Percentiles rank a stretch among this genome's conserved stretches.
Conservation (phyloP, 768 basidiomycete genomes). For the Termitomyces sp. region DNA sequence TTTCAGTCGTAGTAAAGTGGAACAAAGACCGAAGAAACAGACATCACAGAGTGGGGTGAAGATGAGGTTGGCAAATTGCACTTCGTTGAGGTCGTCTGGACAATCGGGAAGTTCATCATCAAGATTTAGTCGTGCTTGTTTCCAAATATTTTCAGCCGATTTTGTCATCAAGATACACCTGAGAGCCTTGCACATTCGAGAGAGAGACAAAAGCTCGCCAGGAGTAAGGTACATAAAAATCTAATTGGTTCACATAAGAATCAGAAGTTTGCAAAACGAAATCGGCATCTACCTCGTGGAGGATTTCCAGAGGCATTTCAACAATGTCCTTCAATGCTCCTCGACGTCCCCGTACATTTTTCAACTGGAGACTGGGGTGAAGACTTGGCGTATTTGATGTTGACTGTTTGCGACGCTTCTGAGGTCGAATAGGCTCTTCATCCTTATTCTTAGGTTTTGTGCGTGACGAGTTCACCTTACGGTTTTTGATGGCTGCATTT, state of each 20-base stretch:
- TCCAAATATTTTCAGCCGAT: slow-evolving; percentile 3
- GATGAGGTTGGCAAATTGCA: background rate
- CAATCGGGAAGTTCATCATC: slow-evolving; percentile 7
- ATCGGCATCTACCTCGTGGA: slow-evolving; percentile 18
- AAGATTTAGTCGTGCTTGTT: slow-evolving; percentile 1
- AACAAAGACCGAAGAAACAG: background rate
- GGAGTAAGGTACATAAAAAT: slow-evolving; percentile 30
- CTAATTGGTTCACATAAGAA: slow-evolving; percentile 14
- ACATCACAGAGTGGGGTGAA: slow-evolving; percentile 5
- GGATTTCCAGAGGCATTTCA: slow-evolving; percentile 25
- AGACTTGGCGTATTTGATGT: background rate
- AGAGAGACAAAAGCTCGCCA: slow-evolving; percentile 32
- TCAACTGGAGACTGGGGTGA: background rate
- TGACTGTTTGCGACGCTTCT: background rate
- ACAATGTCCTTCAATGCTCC: slow-evolving; percentile 11
- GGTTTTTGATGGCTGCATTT: background rate
- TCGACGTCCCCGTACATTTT: slow-evolving; percentile 10
- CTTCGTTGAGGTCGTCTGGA: slow-evolving; percentile 7
- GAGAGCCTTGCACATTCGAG: slow-evolving; percentile 28
- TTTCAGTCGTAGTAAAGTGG: background rate
- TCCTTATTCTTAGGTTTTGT: background rate
- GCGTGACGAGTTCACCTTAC: background rate
- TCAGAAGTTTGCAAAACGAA: no score
- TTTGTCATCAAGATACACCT: slow-evolving; percentile 18
- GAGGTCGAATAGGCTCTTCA: background rate